Base-by-base conservation (phyloP, 176 grass and related monocot species). In the Triticum dicoccoides region DNA sequence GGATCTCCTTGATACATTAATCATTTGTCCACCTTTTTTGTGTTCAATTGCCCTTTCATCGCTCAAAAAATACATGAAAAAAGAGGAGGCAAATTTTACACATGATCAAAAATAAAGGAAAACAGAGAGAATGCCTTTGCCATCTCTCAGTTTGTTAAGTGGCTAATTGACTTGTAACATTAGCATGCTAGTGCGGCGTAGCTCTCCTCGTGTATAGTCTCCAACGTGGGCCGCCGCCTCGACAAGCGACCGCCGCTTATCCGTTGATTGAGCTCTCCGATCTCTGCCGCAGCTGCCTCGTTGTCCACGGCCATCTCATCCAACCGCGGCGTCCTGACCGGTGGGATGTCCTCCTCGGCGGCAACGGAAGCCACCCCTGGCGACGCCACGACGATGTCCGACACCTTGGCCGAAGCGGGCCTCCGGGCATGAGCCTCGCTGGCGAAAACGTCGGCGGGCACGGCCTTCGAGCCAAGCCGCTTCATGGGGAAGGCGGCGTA, bases 401-500 rank as follows among this genome's bases (percentile, higher is more conserved):
- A 77, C 9, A 95, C 82, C 93, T 92, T 90, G 76, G 83, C 83
- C 13, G 86, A 77, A 35, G 84, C 79, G 73, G 82, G 49, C 71
- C 32, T n/a, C 45, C 73, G 21, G 63, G 74, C 73, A 39, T 73
- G 87, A 8, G 85, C 88, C 47, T 90, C 92, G 86, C 78, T 81
- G 69, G 47, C 66, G 25, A 93, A 90, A 2, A 84, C 85, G 76
- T 96, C 94, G 70, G 86, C 84, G 21, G 88, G 65, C 8, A 72
- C 73, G 23, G 72, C 84, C 18, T 90, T 69, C 10, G 94, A 67
- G 78, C 90, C 93, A 0, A 91, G 33, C 35, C 92, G 89, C 80
- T 98, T 96, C 97, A 98, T 98, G 52, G 94, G 92, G 29, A 98
- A 37, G 80, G 90, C 88, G 20, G 88, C 87, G 80, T 96, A 98